Base-by-base conservation (phyloP, 2,329 filamentous ascomycete genomes). In the Claviceps fusiformis region DNA sequence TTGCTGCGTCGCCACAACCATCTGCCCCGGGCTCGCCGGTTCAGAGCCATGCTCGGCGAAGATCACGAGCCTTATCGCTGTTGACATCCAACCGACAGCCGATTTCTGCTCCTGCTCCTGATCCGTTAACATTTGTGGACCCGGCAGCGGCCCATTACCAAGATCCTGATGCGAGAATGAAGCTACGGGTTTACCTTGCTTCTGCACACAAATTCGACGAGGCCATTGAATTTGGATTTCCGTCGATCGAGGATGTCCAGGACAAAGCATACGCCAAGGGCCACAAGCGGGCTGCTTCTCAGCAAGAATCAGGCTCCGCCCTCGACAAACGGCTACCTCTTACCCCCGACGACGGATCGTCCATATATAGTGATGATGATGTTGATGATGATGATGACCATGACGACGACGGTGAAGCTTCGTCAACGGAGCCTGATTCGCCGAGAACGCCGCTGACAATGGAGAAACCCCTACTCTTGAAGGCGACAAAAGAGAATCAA, bases 191-290 rank as follows among this genome's bases (percentile, higher is more conserved):
- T 7, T 95, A 91, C 63, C 79, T 95, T 24, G 87, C 88, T 8
- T 95, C 90, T 1, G 87, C 91, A 0, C 88, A 95, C 61, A 95
- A 95, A 66, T 97, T 97, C 62, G 92, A 97, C 66, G 92, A 97
- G 70, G 90, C 89, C 1, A 81, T 97, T 53, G 88, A 95, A 66
- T 96, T 95, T 69, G 92, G 92, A 0, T 97, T 96, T 63, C 89
- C 90, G 0, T 82, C 85, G 0, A 74, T 75, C 41, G 77, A 82
- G 39, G 69, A 70, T n/a, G 62, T 62, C 1, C 59, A 68, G 3
- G 62, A 68, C 27, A 65, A 67, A 9, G 69, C 70, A 15, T 60
- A 53, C n/a, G 59, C 59, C 6, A 54, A 59, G 2, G 1, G 51
- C 4, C 58, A 62, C 37, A 62, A 60, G 59, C 54, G 55, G 31